Percentiles rank a stretch among this genome's conserved stretches.
phyloP scores from a whole-genome alignment of 2,329 filamentous ascomycete species.

The Trichoderma cornu-damae region DNA sequence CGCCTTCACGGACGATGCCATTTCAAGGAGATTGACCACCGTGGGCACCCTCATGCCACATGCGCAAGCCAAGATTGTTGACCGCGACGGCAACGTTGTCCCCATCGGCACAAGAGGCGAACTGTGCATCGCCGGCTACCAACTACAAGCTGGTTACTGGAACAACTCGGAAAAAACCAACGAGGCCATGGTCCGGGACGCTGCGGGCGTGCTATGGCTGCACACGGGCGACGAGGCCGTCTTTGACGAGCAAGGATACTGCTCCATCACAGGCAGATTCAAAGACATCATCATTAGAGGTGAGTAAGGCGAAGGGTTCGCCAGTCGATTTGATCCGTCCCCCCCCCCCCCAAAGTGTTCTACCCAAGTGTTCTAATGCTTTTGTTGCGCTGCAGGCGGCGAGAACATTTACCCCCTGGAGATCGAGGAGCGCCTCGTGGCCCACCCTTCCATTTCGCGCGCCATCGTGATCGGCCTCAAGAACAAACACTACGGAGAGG shows the following conservation, averaged over 20 bases:
- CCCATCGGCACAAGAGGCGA: constrained; percentile 66
- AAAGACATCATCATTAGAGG: constrained; percentile 77
- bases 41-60: constrained; percentile 75
- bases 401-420: constrained; percentile 72
- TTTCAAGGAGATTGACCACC: constrained; percentile 61
- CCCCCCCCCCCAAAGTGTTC: no score
- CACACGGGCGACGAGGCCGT: constrained; percentile 66
- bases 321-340: neutral
- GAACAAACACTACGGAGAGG: constrained; percentile 67
- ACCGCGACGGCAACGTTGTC: constrained; percentile 59
- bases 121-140: constrained; percentile 73
- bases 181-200: constrained; percentile 51
- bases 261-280: constrained; percentile 67
- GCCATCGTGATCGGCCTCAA: constrained; percentile 67
- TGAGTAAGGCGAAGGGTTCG: constrained; percentile 20
- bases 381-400: constrained; percentile 48
- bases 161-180: constrained; percentile 70
- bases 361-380: no score
- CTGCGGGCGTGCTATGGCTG: constrained; percentile 53
- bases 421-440: constrained; percentile 66
- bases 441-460: constrained; percentile 56
- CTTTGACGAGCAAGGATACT: constrained; percentile 64
- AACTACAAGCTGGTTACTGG: constrained; percentile 63
- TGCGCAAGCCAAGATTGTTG: constrained; percentile 70
- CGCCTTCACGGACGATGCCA: constrained; percentile 66